phyloP scores from a whole-genome alignment of 176 grass and related monocot genomes.

The Chrysopogon serrulatus region DNA sequence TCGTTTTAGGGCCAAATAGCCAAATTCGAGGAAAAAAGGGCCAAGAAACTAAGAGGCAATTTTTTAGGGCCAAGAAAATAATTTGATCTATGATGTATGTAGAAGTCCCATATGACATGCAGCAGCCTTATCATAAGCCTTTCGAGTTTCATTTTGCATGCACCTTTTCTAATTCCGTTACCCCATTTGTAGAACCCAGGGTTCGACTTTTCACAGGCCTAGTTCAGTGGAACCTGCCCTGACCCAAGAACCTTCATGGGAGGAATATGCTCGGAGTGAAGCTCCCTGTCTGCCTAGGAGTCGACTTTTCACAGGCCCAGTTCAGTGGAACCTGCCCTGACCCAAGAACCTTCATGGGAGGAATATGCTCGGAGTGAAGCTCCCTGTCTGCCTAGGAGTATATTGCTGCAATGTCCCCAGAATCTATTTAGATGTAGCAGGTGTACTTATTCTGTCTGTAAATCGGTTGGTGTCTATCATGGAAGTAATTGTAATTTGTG shows the following conservation, averaged over 20 bases:
- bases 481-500: constrained; percentile 16
- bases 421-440: neutral
- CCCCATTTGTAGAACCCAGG: constrained; percentile 74
- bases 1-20: too few species aligned
- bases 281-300: neutral
- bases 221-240: constrained; percentile 84
- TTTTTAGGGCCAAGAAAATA: too few species aligned
- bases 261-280: constrained; percentile 54
- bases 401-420: neutral
- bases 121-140: neutral
- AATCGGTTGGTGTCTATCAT: neutral
- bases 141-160: constrained; percentile 3
- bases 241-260: constrained; percentile 98
- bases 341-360: constrained; percentile 95
- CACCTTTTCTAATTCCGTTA: neutral
- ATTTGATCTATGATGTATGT: too few species aligned
- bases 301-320: constrained; percentile 91
- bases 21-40: too few species aligned
- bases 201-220: constrained; percentile 93
- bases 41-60: too few species aligned
- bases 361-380: constrained; percentile 47
- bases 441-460: neutral
- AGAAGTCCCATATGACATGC: neutral
- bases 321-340: constrained; percentile 90
- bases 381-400: neutral